Conservation (phyloP, 2,329 filamentous ascomycete genomes). For the Fusarium sp. region DNA sequence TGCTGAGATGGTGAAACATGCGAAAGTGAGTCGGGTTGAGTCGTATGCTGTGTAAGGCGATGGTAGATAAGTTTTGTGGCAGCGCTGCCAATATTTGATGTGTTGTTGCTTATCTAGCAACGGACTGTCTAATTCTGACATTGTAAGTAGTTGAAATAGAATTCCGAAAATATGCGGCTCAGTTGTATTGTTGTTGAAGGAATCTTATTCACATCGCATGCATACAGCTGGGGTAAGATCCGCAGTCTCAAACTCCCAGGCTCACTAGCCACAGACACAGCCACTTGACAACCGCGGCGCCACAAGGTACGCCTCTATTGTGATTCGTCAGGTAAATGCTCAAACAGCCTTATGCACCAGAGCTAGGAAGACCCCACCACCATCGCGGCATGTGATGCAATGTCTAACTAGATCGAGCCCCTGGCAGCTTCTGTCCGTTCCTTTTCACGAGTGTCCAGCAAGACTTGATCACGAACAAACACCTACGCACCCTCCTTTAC, state of each 20-base stretch:
- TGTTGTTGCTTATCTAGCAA: conserved; percentile 73
- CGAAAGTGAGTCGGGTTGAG: conserved; percentile 88
- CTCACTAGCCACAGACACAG: conserved; percentile 19
- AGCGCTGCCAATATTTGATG: conserved; percentile 92
- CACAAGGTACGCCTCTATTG: conserved; percentile 15
- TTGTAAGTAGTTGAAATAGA: background rate
- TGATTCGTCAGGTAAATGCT: conserved; percentile 18
- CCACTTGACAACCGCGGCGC: conserved; percentile 12
- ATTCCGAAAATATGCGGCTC: background rate
- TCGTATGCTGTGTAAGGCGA: conserved; percentile 88
- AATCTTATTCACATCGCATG: background rate
- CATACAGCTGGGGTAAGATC: conserved; percentile 2
- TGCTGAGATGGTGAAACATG: conserved; percentile 88
- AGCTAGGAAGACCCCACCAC: conserved; percentile 9
- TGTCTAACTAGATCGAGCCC: conserved; percentile 23
- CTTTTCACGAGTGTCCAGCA: conserved; percentile 21
- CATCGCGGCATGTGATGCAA: conserved; percentile 35
- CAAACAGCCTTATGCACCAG: background rate
- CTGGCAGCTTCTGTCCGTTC: background rate
- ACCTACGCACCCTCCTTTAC: background rate
- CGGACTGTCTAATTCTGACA: conserved; percentile 40
- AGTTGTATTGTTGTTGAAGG: background rate
- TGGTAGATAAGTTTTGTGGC: conserved; percentile 83
- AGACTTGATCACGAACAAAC: conserved; percentile 17
- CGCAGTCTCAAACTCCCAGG: conserved; percentile 10